These are phyloP conservation scores for Phytophthora pluvialis DNA, from an alignment of 352 stramenopile species.

Conservation along the genomic window DNA sequence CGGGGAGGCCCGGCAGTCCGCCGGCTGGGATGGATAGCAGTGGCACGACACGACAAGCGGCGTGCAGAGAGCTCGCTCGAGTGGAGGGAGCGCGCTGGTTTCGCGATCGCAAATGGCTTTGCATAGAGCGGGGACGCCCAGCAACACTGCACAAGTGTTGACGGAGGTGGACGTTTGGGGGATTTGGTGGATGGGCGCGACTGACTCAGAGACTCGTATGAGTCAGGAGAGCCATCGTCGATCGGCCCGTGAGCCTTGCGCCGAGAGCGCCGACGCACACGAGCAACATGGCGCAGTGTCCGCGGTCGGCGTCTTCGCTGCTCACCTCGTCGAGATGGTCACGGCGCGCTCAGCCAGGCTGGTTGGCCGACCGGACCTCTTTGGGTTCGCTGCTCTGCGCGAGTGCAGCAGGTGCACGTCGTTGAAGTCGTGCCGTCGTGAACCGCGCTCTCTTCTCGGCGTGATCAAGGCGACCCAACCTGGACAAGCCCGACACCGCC, in stretches of 20 bases:
- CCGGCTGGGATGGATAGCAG: constrained; percentile 13
- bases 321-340: neutral
- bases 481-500: no score
- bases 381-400: no score
- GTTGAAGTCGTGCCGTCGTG: constrained; percentile 25
- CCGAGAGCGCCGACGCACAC: neutral
- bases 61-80: constrained; percentile 18
- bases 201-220: constrained; percentile 26
- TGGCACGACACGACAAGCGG: constrained; percentile 11
- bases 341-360: neutral
- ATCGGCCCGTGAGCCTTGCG: neutral
- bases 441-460: neutral
- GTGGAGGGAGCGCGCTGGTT: constrained; percentile 11
- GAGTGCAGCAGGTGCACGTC: constrained; percentile 24
- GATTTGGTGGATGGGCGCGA: constrained; percentile 7
- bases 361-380: constrained; percentile 1
- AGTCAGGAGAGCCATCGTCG: constrained; percentile 23
- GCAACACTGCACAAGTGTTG: constrained; percentile 18
- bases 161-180: constrained; percentile 26
- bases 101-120: constrained; percentile 20
- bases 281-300: constrained; percentile 15
- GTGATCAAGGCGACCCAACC: no score
- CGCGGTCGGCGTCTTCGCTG: neutral
- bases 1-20: constrained; percentile 16
- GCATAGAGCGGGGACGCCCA: constrained; percentile 6